Conservation (phyloP, 2,329 filamentous ascomycete species). For the Cytospora leucostoma region DNA sequence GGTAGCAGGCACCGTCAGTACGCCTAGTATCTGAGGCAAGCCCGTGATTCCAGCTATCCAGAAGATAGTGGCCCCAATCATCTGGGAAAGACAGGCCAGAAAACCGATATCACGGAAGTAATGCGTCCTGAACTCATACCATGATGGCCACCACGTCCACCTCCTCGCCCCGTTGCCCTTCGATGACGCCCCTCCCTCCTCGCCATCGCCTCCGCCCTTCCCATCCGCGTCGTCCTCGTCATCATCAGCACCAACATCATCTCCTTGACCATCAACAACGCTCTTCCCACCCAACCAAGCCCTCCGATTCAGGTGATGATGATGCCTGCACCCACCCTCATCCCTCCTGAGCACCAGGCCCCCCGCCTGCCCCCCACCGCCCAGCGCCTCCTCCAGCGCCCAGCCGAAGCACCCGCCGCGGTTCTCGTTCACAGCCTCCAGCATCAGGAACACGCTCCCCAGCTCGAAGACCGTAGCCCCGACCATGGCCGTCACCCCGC, state of each 20-base stretch:
- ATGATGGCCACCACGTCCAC: slow-evolving; percentile 64
- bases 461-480: slow-evolving; percentile 68
- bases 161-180: slow-evolving; percentile 29
- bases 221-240: background rate
- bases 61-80: slow-evolving; percentile 63
- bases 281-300: slow-evolving; percentile 10
- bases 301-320: slow-evolving; percentile 29
- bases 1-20: slow-evolving; percentile 46
- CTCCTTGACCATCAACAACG: background rate
- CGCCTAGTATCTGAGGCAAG: slow-evolving; percentile 56
- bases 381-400: slow-evolving; percentile 58
- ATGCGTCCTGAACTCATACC: slow-evolving; percentile 57
- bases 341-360: slow-evolving; percentile 14
- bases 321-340: slow-evolving; percentile 27
- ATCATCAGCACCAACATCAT: background rate
- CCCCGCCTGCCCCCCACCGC: slow-evolving; percentile 34
- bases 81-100: slow-evolving; percentile 57
- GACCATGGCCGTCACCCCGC: slow-evolving; percentile 65
- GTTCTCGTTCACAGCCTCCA: slow-evolving; percentile 71
- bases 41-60: slow-evolving; percentile 64
- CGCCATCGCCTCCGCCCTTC: background rate
- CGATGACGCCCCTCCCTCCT: background rate
- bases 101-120: slow-evolving; percentile 65
- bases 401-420: slow-evolving; percentile 67
- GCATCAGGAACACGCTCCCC: slow-evolving; percentile 62